Evolutionary conservation across 2,329 filamentous ascomycete species (phyloP).

Genomic region (Colletotrichum nymphaeae): DNA sequence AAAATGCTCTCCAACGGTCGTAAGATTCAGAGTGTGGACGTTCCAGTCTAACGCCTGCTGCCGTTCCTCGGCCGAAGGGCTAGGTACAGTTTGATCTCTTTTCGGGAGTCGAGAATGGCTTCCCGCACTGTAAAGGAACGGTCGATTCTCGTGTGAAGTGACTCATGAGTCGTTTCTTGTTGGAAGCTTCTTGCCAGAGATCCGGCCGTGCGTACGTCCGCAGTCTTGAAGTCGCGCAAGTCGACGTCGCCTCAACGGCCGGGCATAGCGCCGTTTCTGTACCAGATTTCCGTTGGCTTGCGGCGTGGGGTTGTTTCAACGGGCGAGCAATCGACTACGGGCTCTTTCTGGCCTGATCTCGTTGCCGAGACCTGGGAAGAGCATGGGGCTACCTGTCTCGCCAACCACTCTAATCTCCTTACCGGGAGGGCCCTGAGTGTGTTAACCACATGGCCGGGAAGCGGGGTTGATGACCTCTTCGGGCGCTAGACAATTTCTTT

Average conservation of each 20-base stretch:
- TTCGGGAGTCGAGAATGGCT: background rate
- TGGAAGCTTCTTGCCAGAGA: background rate
- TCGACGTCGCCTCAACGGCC: slow-evolving; percentile 2
- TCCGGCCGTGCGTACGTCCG: slow-evolving; percentile 15
- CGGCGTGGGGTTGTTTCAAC: slow-evolving; percentile 29
- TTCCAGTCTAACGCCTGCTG: background rate
- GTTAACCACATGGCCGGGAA: slow-evolving; percentile 28
- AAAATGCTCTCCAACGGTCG: background rate
- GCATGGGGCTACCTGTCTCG: slow-evolving; percentile 16
- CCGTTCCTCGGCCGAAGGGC: background rate
- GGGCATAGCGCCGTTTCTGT: slow-evolving; percentile 23
- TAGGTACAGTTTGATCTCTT: background rate
- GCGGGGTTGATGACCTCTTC: slow-evolving; percentile 26
- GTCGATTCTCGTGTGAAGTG: background rate
- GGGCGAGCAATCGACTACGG: slow-evolving; percentile 16
- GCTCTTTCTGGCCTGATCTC: slow-evolving; percentile 21
- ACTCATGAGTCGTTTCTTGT: slow-evolving; percentile 9
- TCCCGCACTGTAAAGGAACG: background rate
- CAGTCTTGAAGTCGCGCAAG: slow-evolving; percentile 1
- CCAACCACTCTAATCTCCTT: slow-evolving; percentile 18
- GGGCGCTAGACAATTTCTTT: slow-evolving; percentile 28
- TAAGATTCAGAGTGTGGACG: background rate
- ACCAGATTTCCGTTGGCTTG: slow-evolving; percentile 22
- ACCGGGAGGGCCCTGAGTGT: slow-evolving; percentile 3
- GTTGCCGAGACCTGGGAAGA: slow-evolving; percentile 13